Percentiles rank a stretch among this genome's conserved stretches.
These are phyloP conservation scores for Podospora tetraspora DNA, from an alignment of 495 filamentous ascomycete genomes.

Conservation along the genomic window DNA sequence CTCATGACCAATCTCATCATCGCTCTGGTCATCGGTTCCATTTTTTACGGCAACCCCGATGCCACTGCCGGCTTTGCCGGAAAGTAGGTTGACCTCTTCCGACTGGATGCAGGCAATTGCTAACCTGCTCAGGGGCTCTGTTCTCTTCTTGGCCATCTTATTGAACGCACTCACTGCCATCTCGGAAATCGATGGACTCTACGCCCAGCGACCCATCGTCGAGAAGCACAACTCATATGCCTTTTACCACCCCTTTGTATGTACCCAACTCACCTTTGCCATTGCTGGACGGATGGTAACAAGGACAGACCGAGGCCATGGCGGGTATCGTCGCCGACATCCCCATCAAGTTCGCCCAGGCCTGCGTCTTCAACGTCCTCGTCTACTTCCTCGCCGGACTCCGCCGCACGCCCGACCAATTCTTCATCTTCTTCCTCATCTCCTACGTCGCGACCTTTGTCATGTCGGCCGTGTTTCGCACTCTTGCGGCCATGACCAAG, in stretches of 20 bases:
- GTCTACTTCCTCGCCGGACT: constrained; percentile 57
- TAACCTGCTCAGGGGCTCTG: constrained; percentile 39
- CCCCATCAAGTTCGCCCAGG: constrained; percentile 48
- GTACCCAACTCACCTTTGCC: not conserved
- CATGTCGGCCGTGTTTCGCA: constrained; percentile 59
- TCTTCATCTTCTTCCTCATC: constrained; percentile 60
- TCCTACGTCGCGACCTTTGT: constrained; percentile 50
- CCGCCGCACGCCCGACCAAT: constrained; percentile 47
- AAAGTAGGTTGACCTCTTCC: constrained; percentile 15
- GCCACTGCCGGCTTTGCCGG: constrained; percentile 43
- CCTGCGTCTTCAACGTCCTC: constrained; percentile 49
- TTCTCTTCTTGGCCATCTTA: constrained; percentile 52
- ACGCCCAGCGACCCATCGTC: constrained; percentile 57
- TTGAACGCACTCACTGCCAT: constrained; percentile 49
- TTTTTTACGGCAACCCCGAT: constrained; percentile 45
- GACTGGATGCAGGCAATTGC: not conserved
- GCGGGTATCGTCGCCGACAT: constrained; percentile 57
- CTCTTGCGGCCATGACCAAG: constrained; percentile 61
- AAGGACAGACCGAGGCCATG: constrained; percentile 44
- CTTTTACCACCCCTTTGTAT: constrained; percentile 56
- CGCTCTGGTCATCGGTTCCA: constrained; percentile 41
- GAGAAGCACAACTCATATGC: constrained; percentile 61
- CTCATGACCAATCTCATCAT: constrained; percentile 37
- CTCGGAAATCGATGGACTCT: constrained; percentile 57
- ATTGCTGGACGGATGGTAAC: not conserved